Percentiles rank a stretch among this genome's conserved stretches.
Conservation (phyloP, 768 basidiomycete genomes). For the Podaxis sp. region DNA sequence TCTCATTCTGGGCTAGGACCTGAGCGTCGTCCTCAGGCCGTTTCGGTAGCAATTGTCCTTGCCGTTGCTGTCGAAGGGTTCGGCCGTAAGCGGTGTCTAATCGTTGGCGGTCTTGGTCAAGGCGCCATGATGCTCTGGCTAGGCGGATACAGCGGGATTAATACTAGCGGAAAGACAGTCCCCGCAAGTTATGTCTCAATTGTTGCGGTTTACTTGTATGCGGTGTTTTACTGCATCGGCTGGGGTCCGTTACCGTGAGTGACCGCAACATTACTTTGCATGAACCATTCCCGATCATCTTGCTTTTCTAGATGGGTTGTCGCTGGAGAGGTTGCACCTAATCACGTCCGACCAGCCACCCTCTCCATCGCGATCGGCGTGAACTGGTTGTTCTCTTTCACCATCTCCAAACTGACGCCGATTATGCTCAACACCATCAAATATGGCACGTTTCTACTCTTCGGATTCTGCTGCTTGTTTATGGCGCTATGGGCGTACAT, state of each 20-base stretch:
- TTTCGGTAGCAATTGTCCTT: slow-evolving; percentile 35
- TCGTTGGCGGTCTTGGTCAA: slow-evolving; percentile 47
- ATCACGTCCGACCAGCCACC: slow-evolving; percentile 35
- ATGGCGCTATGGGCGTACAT: slow-evolving; percentile 41
- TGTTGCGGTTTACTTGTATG: slow-evolving; percentile 42
- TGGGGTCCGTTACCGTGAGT: slow-evolving; percentile 36
- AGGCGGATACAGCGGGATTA: slow-evolving; percentile 34
- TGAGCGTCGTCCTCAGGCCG: slow-evolving; percentile 22
- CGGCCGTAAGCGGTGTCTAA: slow-evolving; percentile 45
- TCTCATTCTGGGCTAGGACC: not conserved
- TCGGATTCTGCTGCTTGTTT: slow-evolving; percentile 36
- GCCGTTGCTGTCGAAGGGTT: slow-evolving; percentile 42
- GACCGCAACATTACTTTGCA: not conserved
- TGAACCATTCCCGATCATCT: not conserved
- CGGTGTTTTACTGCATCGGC: slow-evolving; percentile 40
- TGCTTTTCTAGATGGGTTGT: slow-evolving; percentile 28
- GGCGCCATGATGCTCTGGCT: slow-evolving; percentile 44
- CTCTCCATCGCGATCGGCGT: slow-evolving; percentile 34
- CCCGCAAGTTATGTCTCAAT: slow-evolving; percentile 40
- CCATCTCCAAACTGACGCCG: slow-evolving; percentile 38
- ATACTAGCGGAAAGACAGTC: slow-evolving; percentile 24
- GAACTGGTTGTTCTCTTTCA: slow-evolving; percentile 45
- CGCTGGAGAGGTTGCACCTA: slow-evolving; percentile 39
- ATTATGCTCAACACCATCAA: slow-evolving; percentile 28
- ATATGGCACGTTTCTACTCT: slow-evolving; percentile 39